Percentiles rank a stretch among this genome's conserved stretches.
Evolutionary conservation across 169 alveolate genomes (phyloP).

Genomic region (Neospora caninum): DNA sequence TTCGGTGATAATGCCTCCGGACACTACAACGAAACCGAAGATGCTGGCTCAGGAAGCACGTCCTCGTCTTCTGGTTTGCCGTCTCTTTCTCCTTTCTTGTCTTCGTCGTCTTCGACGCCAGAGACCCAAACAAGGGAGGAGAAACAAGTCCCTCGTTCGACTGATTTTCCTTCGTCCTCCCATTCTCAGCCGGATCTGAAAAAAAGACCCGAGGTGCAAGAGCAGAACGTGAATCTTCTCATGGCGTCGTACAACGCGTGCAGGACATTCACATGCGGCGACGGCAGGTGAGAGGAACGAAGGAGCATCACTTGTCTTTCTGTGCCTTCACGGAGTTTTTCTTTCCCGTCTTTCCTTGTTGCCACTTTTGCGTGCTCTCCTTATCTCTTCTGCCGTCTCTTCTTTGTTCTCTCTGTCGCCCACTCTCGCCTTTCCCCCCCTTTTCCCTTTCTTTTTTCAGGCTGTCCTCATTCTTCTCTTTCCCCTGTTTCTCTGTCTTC

Average conservation of each 20-base stretch:
- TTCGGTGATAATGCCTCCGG: too few species aligned
- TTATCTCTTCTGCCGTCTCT: neutral
- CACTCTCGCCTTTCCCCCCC: neutral
- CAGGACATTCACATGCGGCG: constrained; percentile 16
- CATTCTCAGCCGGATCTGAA: neutral
- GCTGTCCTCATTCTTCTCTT: neutral
- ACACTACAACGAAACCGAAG: neutral
- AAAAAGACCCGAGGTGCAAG: neutral
- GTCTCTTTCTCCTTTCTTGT: neutral
- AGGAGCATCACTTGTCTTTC: too few species aligned
- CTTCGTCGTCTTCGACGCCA: neutral
- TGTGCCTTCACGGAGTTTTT: too few species aligned
- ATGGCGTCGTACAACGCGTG: neutral
- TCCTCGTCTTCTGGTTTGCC: neutral
- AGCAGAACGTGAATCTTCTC: neutral
- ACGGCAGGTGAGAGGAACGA: constrained; percentile 8
- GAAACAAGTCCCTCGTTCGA: neutral
- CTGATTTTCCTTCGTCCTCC: neutral
- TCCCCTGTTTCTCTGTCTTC: constrained; percentile 5
- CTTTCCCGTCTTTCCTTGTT: too few species aligned
- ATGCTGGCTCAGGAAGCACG: neutral
- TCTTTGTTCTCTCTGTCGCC: neutral
- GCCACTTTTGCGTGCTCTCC: too few species aligned
- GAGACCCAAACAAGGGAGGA: neutral
- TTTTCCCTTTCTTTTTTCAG: neutral